A percentile compares a stretch with the other conserved stretches of the same genome.
Conservation (phyloP, 805 yeast species). For the Cyberlindnera meyerae region DNA sequence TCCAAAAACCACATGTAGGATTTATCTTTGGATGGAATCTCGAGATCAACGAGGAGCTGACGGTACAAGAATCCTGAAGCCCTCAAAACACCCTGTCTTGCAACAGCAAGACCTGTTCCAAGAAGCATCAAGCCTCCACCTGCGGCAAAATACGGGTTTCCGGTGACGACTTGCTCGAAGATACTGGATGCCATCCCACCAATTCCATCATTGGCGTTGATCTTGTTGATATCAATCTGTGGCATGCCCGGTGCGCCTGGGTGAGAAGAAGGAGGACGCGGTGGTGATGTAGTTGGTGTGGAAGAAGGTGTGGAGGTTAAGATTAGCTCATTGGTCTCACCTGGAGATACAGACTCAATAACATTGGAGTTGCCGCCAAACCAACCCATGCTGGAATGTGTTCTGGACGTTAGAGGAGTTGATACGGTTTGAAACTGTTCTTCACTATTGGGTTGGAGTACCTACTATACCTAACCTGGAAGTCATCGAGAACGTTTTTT, state of each 20-base stretch:
- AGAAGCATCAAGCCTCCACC: constrained; percentile 96
- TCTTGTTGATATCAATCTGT: constrained; percentile 20
- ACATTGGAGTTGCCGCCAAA: background rate
- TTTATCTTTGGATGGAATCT: constrained; percentile 89
- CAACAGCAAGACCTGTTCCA: constrained; percentile 83
- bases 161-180: constrained; percentile 49
- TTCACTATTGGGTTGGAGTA: too few relatives aligned
- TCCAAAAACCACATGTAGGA: constrained; percentile 92
- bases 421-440: too few relatives aligned
- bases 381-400: constrained; percentile 3
- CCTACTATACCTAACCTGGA: too few relatives aligned
- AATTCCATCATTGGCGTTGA: constrained; percentile 22
- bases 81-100: constrained; percentile 62
- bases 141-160: constrained; percentile 95
- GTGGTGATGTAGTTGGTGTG: background rate
- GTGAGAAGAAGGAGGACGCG: constrained; percentile 5
- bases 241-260: constrained; percentile 18
- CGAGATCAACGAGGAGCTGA: constrained; percentile 84
- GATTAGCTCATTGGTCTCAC: too few relatives aligned
- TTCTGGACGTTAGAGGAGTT: too few relatives aligned
- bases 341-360: too few relatives aligned
- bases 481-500: too few relatives aligned
- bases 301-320: too few relatives aligned
- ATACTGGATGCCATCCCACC: constrained; percentile 32
- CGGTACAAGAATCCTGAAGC: constrained; percentile 68